Base-by-base conservation (phyloP, 768 basidiomycete species). In the Gloeophyllum trabeum region DNA sequence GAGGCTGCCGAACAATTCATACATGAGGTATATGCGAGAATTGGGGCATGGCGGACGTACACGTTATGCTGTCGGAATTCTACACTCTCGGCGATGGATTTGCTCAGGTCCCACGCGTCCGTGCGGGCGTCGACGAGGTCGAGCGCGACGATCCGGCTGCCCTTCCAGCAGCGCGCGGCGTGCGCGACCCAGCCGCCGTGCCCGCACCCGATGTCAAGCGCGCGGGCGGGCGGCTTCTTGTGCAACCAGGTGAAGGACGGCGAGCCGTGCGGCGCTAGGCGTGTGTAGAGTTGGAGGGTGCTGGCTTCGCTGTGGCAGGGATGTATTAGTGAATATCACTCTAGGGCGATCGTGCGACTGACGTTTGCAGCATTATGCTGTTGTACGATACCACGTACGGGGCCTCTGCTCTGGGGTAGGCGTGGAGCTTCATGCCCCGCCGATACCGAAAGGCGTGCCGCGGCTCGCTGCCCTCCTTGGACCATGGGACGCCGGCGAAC, bases 151-250 rank as follows among this genome's bases (percentile, higher is more conserved):
- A 88, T 67, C 6, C 66, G 63, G 16, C 77, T 68, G 32, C 57
- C 55, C 18, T 65, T 71, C 86, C 86, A 90, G n/a, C 59, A 52
- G 18, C 54, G 62, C 3, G 81, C 74, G 3, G 84, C 78, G 38
- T 77, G 65, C 0, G 75, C 45, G 4, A 78, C 64, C 87, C 87
- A 90, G 38, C 70, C 53, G 0, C 85, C 84, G 37, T 70, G 49
- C 7, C 87, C 86, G 55, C 84, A 88, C 2, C 87, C 87, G 10
- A 90, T 59, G 51, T 89, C 86, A 5, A 90, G 68, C 19, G 81
- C 76, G 10, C 63, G 60, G 1, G 58, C 53, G 1, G 83, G 79
- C 1, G 67, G 64, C n/a, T 59, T 60, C 19, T 65, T 64, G 25
- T 63, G 54, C 46, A 69, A 71, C 45, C 70, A 60, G 43, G 73